phyloP scores from a whole-genome alignment of 2,329 filamentous ascomycete species.

The Plenodomus biglobosus region DNA sequence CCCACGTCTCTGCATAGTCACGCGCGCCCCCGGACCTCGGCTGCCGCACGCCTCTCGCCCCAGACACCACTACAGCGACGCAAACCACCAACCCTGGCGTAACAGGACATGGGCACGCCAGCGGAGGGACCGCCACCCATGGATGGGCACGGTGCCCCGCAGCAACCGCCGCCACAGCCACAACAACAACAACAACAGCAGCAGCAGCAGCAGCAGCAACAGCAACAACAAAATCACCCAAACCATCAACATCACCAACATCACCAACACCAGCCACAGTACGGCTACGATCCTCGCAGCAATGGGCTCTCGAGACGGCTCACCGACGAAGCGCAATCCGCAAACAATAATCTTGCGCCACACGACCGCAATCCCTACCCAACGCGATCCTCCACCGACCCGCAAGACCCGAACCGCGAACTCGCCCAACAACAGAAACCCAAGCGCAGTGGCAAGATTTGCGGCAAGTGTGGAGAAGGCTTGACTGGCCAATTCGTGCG shows the following conservation, averaged over 20 bases:
- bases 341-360: constrained; percentile 27
- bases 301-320: constrained; percentile 36
- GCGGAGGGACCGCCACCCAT: constrained; percentile 40
- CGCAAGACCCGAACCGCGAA: constrained; percentile 21
- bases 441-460: constrained; percentile 45
- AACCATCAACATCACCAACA: too few relatives aligned
- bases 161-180: neutral
- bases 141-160: constrained; percentile 33
- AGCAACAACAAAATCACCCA: too few relatives aligned
- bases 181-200: neutral
- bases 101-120: constrained; percentile 38
- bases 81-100: constrained; percentile 27
- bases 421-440: constrained; percentile 22
- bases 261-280: constrained; percentile 6
- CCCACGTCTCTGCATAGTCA: constrained; percentile 5
- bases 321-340: constrained; percentile 32
- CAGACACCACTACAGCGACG: constrained; percentile 2
- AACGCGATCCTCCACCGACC: constrained; percentile 33
- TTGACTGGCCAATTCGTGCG: constrained; percentile 95
- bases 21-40: constrained; percentile 11
- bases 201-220: too few relatives aligned
- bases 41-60: constrained; percentile 7
- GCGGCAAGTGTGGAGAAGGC: constrained; percentile 84
- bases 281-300: constrained; percentile 35
- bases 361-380: constrained; percentile 27